Evolutionary conservation across 306 rosid genomes (phyloP).

Genomic region (Styphnolobium japonicum): DNA sequence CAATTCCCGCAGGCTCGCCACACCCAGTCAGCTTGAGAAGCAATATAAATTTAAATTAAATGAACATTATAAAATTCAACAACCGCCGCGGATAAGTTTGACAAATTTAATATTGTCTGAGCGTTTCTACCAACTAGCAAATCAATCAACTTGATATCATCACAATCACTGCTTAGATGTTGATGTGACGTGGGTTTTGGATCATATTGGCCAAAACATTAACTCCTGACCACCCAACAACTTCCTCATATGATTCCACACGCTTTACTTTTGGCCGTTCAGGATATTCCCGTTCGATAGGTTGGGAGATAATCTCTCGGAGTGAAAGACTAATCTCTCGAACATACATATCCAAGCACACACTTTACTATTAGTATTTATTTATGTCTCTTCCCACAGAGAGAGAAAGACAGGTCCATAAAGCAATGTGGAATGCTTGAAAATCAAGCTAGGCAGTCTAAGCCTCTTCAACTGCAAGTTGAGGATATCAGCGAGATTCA

Average conservation of each 20-base stretch:
- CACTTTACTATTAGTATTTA: no score
- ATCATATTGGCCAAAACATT: background rate
- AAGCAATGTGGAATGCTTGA: background rate
- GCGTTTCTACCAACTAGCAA: conserved; percentile 8
- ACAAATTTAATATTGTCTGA: background rate
- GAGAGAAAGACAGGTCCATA: background rate
- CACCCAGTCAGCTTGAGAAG: background rate
- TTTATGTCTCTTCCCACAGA: background rate
- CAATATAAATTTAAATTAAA: background rate
- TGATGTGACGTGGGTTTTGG: conserved; percentile 5
- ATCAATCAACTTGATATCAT: conserved; percentile 19
- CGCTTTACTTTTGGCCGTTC: no score
- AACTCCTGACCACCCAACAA: conserved; percentile 19
- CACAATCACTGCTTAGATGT: conserved; percentile 1
- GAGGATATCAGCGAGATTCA: background rate
- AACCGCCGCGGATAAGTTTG: conserved; percentile 14
- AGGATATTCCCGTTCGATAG: no score
- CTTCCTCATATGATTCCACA: background rate
- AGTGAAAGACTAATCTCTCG: no score
- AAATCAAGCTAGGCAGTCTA: background rate
- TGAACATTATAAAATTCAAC: background rate
- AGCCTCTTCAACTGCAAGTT: background rate
- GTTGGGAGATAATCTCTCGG: no score
- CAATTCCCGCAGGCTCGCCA: background rate
- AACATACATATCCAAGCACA: no score